A percentile compares a stretch with the other conserved stretches of the same genome.
These are phyloP conservation scores for Anacardium occidentale DNA, from an alignment of 345 rosid genomes.

Conservation along the genomic window DNA sequence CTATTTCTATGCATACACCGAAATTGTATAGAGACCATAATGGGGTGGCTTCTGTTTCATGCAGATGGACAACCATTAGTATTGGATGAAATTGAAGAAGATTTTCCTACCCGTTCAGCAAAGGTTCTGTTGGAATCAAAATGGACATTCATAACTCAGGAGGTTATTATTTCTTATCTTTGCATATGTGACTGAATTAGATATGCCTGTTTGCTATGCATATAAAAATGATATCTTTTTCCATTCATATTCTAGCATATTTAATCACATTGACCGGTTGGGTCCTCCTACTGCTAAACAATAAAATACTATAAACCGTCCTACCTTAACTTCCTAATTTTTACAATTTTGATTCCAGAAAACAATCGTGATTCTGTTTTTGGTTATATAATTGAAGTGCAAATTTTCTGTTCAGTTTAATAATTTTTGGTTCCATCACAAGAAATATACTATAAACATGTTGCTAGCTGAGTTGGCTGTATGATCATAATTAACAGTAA, in stretches of 20 bases:
- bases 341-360: neutral
- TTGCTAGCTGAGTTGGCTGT: neutral
- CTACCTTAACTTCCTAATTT: neutral
- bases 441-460: neutral
- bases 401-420: too few relatives aligned
- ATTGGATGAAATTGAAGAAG: constrained; percentile 62
- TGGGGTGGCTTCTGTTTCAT: neutral
- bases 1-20: neutral
- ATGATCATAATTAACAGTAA: too few relatives aligned
- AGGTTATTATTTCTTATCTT: constrained; percentile 34
- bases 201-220: neutral
- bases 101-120: constrained; percentile 62
- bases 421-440: neutral
- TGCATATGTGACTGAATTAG: too few relatives aligned
- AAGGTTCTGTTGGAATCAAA: constrained; percentile 14
- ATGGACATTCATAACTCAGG: constrained; percentile 83
- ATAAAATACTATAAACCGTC: neutral
- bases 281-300: neutral
- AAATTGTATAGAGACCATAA: neutral
- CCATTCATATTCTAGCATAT: neutral
- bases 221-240: neutral
- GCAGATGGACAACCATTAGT: constrained; percentile 61
- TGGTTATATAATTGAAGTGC: neutral
- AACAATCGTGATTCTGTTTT: neutral
- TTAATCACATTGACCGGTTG: too few relatives aligned